Evolutionary conservation across 768 basidiomycete genomes (phyloP).

Genomic region (Phylloporus rhodoxanthus): DNA sequence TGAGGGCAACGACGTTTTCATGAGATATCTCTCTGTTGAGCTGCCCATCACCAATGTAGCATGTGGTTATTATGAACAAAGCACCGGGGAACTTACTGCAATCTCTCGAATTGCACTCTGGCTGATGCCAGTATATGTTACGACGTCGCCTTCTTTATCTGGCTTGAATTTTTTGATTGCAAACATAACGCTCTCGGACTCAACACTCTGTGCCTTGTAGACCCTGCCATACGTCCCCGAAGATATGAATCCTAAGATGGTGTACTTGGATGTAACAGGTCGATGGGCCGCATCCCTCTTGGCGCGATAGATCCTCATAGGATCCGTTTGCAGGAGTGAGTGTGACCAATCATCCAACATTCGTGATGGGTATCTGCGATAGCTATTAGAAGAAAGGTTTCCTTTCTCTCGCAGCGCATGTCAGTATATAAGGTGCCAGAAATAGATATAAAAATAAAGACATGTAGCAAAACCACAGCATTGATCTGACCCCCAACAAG

Average conservation of each 20-base stretch:
- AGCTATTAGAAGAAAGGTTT: not conserved
- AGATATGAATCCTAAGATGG: constrained; percentile 94
- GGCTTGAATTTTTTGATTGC: constrained; percentile 99
- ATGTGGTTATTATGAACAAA: constrained; percentile 14
- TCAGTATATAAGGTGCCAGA: not conserved
- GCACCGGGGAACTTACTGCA: constrained; percentile 50
- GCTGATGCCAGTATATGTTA: constrained; percentile 95
- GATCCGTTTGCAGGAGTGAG: constrained; percentile 45
- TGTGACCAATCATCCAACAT: constrained; percentile 37
- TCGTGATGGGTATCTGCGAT: not conserved
- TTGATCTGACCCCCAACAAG: not conserved
- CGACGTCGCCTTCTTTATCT: constrained; percentile 95
- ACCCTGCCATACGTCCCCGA: constrained; percentile 98
- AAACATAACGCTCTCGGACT: constrained; percentile 64
- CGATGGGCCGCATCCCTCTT: constrained; percentile 67
- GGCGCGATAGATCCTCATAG: constrained; percentile 81
- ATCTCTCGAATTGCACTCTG: constrained; percentile 98
- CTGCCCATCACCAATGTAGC: constrained; percentile 32
- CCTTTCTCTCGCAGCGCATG: not conserved
- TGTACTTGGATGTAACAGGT: constrained; percentile 75
- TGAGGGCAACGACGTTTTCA: constrained; percentile 84
- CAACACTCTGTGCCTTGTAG: constrained; percentile 86
- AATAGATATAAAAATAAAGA: not conserved
- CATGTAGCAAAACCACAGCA: not conserved
- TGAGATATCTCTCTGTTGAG: constrained; percentile 86